Evolutionary conservation across 169 alveolate genomes (phyloP).

Genomic region (Plasmodium vivax): DNA sequence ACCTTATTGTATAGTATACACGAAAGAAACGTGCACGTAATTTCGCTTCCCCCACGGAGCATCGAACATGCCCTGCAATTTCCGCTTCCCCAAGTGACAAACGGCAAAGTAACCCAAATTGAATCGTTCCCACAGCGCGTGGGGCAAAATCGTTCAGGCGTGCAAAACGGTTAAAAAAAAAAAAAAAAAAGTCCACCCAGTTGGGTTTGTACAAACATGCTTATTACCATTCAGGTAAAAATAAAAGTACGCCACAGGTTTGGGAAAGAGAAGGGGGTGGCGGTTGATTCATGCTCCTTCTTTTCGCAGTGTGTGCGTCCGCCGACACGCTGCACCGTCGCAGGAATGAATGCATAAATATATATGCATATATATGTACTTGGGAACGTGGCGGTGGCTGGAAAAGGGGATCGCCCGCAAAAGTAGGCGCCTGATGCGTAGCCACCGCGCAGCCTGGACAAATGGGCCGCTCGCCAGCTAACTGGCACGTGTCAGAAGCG

Average conservation of each 20-base stretch:
- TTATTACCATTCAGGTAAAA: background rate
- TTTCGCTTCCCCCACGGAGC: background rate
- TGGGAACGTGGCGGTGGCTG: too few relatives aligned
- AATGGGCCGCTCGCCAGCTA: background rate
- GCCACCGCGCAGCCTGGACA: background rate
- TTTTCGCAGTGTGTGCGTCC: background rate
- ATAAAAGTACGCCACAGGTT: background rate
- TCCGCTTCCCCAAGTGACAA: background rate
- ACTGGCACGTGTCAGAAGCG: background rate
- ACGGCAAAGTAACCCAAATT: background rate
- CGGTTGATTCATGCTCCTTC: background rate
- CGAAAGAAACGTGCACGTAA: background rate
- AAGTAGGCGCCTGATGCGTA: background rate
- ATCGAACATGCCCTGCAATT: background rate
- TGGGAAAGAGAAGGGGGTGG: background rate
- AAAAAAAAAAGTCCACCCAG: background rate
- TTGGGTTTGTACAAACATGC: background rate
- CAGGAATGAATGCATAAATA: too few relatives aligned
- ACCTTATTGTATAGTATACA: background rate
- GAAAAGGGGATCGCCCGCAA: background rate
- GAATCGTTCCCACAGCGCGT: background rate
- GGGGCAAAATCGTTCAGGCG: background rate
- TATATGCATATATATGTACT: too few relatives aligned
- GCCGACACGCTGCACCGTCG: background rate
- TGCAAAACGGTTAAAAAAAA: background rate